phyloP scores from a whole-genome alignment of 768 basidiomycete species.

The Phlebiopsis gigantea region DNA sequence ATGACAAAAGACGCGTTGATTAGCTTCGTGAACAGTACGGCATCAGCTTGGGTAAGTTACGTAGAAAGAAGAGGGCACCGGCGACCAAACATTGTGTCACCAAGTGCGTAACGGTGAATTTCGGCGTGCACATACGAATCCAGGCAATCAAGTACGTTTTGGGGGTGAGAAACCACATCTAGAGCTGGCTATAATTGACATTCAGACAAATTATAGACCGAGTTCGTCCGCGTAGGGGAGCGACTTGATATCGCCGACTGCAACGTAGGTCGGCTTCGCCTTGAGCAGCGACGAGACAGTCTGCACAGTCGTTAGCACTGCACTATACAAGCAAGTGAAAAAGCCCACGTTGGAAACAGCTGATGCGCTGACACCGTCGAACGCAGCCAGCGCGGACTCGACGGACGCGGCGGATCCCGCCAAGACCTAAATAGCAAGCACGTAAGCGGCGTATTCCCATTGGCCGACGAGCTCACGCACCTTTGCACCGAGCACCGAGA shows the following conservation, averaged over 20 bases:
- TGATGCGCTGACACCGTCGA: conserved; percentile 65
- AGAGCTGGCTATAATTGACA: not conserved
- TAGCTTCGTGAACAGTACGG: not conserved
- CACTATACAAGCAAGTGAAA: not conserved
- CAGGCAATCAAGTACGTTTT: too few relatives aligned
- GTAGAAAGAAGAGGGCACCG: not conserved
- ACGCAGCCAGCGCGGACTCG: conserved; percentile 55
- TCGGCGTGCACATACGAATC: too few relatives aligned
- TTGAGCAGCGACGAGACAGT: conserved; percentile 61
- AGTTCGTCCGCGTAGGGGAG: conserved; percentile 85
- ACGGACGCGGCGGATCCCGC: conserved; percentile 50
- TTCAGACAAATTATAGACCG: conserved; percentile 48
- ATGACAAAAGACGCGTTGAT: not conserved
- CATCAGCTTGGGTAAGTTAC: not conserved
- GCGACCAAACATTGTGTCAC: not conserved
- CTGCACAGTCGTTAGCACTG: conserved; percentile 29
- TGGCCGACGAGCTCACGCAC: conserved; percentile 33
- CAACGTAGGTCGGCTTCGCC: conserved; percentile 81
- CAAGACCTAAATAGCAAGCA: conserved; percentile 45
- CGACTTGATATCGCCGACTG: conserved; percentile 68
- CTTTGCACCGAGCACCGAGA: conserved; percentile 57
- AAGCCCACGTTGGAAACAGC: conserved; percentile 62
- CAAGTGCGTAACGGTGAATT: too few relatives aligned
- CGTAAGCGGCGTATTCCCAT: not conserved
- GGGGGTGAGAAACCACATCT: not conserved